Conservation (phyloP, 2,329 filamentous ascomycete species). For the Clathrospora elynae region DNA sequence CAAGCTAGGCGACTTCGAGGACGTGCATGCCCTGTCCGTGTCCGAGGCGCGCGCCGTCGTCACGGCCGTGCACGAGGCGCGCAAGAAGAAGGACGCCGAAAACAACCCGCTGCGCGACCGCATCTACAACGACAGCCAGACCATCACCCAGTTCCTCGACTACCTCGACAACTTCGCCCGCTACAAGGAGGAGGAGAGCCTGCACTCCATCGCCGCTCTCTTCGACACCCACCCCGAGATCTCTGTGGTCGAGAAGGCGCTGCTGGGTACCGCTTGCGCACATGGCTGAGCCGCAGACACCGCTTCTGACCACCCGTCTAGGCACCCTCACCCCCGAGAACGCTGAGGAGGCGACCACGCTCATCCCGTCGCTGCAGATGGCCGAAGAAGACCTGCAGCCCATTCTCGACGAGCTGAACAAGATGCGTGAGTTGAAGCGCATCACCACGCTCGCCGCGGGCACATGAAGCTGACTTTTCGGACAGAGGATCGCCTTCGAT, state of each 20-base stretch:
- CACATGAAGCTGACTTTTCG: constrained; percentile 25
- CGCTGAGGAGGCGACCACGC: constrained; percentile 92
- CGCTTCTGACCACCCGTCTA: constrained; percentile 48
- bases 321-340: constrained; percentile 90
- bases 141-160: constrained; percentile 83
- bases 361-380: constrained; percentile 94
- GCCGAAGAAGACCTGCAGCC: constrained; percentile 85
- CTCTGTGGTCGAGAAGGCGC: constrained; percentile 89
- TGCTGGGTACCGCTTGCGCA: constrained; percentile 66
- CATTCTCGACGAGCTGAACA: constrained; percentile 87
- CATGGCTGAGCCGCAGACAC: constrained; percentile 8
- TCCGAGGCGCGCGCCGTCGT: constrained; percentile 92
- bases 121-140: constrained; percentile 67
- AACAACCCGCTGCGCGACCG: constrained; percentile 77
- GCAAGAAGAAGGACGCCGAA: constrained; percentile 67
- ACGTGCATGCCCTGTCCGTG: constrained; percentile 88
- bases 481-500: constrained; percentile 37
- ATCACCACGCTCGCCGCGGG: background rate
- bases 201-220: constrained; percentile 89
- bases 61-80: constrained; percentile 82
- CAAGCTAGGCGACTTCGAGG: constrained; percentile 89
- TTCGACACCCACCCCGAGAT: constrained; percentile 79
- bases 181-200: constrained; percentile 93
- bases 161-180: constrained; percentile 95
- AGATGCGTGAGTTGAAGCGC: constrained; percentile 61